A percentile compares a stretch with the other conserved stretches of the same genome.
Evolutionary conservation across 169 alveolate genomes (phyloP).

Genomic region (Plasmodium relictum): DNA sequence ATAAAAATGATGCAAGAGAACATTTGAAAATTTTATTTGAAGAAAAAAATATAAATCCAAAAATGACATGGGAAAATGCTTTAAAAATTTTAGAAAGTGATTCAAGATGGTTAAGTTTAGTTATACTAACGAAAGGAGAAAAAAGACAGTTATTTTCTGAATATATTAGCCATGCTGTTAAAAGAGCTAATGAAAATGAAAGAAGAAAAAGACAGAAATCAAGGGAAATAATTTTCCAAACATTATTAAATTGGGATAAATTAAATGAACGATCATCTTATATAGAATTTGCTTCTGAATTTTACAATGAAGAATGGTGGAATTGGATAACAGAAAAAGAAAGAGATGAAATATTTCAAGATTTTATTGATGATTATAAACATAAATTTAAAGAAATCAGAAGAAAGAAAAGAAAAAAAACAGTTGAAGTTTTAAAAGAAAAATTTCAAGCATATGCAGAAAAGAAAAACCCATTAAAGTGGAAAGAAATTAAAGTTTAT

Average conservation of each 20-base stretch:
- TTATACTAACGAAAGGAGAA: slow-evolving; percentile 87
- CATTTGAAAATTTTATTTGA: slow-evolving; percentile 81
- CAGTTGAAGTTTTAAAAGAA: slow-evolving; percentile 78
- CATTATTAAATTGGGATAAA: slow-evolving; percentile 81
- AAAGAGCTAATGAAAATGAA: slow-evolving; percentile 86
- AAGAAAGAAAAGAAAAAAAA: slow-evolving; percentile 77
- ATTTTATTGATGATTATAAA: slow-evolving; percentile 82
- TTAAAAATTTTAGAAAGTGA: slow-evolving; percentile 79
- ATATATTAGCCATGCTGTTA: slow-evolving; percentile 86
- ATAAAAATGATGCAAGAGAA: slow-evolving; percentile 82
- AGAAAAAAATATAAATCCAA: slow-evolving; percentile 82
- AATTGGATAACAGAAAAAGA: slow-evolving; percentile 86
- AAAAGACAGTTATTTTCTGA: slow-evolving; percentile 88
- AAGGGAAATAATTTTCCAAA: slow-evolving; percentile 81
- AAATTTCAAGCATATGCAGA: slow-evolving; percentile 73
- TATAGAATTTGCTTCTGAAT: slow-evolving; percentile 84
- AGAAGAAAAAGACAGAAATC: slow-evolving; percentile 84
- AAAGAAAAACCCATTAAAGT: slow-evolving; percentile 71
- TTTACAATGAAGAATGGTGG: slow-evolving; percentile 90
- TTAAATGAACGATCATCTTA: slow-evolving; percentile 79
- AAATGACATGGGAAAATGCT: slow-evolving; percentile 86
- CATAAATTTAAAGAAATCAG: slow-evolving; percentile 77
- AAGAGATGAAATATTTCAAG: slow-evolving; percentile 88
- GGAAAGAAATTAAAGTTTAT: slow-evolving; percentile 80
- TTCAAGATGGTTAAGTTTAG: slow-evolving; percentile 82